phyloP scores from a whole-genome alignment of 257 asterid genomes.

The Nicotiana undulata region DNA sequence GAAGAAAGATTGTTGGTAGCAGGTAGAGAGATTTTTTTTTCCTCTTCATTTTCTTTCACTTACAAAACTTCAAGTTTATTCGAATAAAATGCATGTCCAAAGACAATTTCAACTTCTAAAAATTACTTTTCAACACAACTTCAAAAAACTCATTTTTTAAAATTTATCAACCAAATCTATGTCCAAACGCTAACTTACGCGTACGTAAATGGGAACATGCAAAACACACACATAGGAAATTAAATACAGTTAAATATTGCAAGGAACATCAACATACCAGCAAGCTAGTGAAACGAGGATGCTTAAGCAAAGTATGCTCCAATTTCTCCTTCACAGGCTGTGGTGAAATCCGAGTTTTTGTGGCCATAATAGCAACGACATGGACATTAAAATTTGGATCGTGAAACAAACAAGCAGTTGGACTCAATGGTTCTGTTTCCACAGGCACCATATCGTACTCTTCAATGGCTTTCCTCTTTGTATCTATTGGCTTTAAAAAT shows the following conservation, averaged over 20 bases:
- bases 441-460: background rate
- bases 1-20: too few relatives aligned
- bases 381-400: conserved; percentile 25
- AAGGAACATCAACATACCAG: conserved; percentile 13
- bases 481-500: background rate
- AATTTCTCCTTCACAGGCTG: conserved; percentile 16
- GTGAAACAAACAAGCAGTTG: conserved; percentile 27
- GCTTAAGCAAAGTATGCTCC: conserved; percentile 21
- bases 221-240: background rate
- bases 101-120: too few relatives aligned
- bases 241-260: background rate
- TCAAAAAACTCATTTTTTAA: too few relatives aligned
- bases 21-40: too few relatives aligned
- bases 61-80: too few relatives aligned
- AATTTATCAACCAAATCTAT: too few relatives aligned
- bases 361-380: conserved; percentile 17
- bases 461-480: background rate
- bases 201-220: background rate
- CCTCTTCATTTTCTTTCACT: too few relatives aligned
- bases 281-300: conserved; percentile 33
- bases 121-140: too few relatives aligned
- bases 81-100: too few relatives aligned
- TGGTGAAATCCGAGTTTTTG: background rate
- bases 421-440: conserved; percentile 34
- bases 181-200: too few relatives aligned